Base-by-base conservation (phyloP, 139 green algal species). In the Asterochloris erici region DNA sequence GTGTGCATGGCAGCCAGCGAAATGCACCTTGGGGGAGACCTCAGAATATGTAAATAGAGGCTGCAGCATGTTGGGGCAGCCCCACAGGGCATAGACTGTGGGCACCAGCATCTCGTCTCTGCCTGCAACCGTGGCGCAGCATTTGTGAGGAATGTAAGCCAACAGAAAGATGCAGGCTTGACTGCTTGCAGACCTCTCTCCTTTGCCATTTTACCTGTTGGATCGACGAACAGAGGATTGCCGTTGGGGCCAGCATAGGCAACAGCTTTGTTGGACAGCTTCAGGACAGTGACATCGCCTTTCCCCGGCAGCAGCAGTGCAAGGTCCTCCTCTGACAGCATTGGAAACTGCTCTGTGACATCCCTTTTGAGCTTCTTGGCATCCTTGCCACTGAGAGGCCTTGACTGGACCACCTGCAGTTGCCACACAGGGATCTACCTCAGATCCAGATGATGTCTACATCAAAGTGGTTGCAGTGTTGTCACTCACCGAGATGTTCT, bases 161-260 rank as follows among this genome's bases (percentile, higher is more conserved):
- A n/a, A n/a, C 73, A 47, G 23, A 6, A 12, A 54, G 73, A 12
- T 10, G 17, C 73, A 77, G 23, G 73, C n/a, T 38, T 47, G 73
- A 29, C n/a, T 38, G 21, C 73, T 10, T 54, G 23, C n/a, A 21
- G 24, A 61, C 24, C 73, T 77, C 19, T 4, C 73, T 60, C 19
- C 73, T 77, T 17, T 23, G 23, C 24, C 74, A 79, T 27, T 38
- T 70, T 6, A 14, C 63, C 62, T 73, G 47, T 63, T 16, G 82
- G 82, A 54, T 87, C 84, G 60, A 87, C 84, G 80, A 87, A 84
- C 1, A 87, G 74, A 12, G 84, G 84, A 63, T 78, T 81, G 77
- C 77, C 77, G 47, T 63, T 63, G 23, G 16, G 23, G 16, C 63
- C 60, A 26, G 63, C 77, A 63, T 81, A 73, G 11, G 69, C 63